Percentiles rank a stretch among this genome's conserved stretches.
phyloP scores from a whole-genome alignment of 129 eudicot species.

The Flaveria ramosissima region DNA sequence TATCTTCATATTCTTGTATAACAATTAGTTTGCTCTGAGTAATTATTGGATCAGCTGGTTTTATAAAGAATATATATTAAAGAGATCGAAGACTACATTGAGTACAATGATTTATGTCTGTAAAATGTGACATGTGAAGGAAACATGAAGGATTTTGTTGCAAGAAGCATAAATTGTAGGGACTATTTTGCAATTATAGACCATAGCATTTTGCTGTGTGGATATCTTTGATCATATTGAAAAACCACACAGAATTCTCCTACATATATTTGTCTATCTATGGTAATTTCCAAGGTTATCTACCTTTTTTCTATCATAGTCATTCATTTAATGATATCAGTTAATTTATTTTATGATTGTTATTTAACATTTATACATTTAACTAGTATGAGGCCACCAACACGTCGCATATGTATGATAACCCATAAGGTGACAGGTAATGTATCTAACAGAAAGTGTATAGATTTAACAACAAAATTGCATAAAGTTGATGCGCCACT shows the following conservation, averaged over 20 bases:
- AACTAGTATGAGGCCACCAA: too few species aligned
- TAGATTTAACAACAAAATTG: too few species aligned
- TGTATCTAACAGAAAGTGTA: too few species aligned
- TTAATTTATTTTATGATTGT: too few species aligned
- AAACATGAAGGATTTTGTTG: not conserved
- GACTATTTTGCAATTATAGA: slow-evolving; percentile 3
- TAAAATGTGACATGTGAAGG: not conserved
- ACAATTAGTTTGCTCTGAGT: not conserved
- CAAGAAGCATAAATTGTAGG: not conserved
- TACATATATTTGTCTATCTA: not conserved
- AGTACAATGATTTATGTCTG: not conserved
- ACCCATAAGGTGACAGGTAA: too few species aligned
- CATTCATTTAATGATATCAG: not conserved
- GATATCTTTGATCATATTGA: slow-evolving; percentile 11
- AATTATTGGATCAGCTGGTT: too few species aligned
- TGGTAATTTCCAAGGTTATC: slow-evolving; percentile 29
- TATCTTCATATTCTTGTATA: not conserved
- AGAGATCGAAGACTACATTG: not conserved
- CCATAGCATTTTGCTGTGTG: not conserved
- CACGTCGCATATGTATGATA: too few species aligned
- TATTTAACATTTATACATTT: too few species aligned
- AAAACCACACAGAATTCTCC: not conserved
- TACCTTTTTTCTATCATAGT: not conserved
- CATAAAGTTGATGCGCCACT: too few species aligned
- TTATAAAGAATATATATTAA: not conserved